Evolutionary conservation across 2,329 filamentous ascomycete species (phyloP).

Genomic region (Thyridium curvatum): DNA sequence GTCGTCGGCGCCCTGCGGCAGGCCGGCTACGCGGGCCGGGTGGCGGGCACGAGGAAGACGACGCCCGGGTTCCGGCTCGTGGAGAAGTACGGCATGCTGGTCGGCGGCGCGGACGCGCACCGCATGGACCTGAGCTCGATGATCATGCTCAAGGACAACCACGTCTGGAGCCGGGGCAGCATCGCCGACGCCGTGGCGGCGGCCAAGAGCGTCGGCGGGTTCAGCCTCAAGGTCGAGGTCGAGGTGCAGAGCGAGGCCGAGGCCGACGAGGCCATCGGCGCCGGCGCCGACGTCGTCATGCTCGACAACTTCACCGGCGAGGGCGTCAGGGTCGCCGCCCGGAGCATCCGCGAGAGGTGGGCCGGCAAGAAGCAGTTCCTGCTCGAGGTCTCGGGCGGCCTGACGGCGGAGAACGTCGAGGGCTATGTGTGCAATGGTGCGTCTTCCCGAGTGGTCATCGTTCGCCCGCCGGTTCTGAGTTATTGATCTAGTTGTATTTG

Average conservation of each 20-base stretch:
- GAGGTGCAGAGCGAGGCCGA: constrained; percentile 85
- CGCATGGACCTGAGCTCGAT: constrained; percentile 86
- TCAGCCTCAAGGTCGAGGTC: constrained; percentile 91
- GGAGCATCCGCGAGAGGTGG: constrained; percentile 74
- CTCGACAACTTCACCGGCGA: constrained; percentile 88
- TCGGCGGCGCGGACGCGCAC: constrained; percentile 88
- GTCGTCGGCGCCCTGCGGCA: constrained; percentile 50
- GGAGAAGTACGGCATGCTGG: constrained; percentile 96
- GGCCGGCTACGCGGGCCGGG: constrained; percentile 71
- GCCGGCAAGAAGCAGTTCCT: constrained; percentile 66
- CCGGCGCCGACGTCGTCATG: constrained; percentile 95
- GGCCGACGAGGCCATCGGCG: constrained; percentile 84
- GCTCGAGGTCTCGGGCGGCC: constrained; percentile 86
- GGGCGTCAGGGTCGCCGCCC: constrained; percentile 68
- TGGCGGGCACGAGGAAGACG: constrained; percentile 96
- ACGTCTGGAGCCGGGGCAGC: constrained; percentile 84
- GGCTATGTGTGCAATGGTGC: constrained; percentile 70
- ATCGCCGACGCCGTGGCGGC: constrained; percentile 82
- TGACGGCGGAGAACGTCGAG: constrained; percentile 79
- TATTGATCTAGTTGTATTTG: no score
- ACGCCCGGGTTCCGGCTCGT: constrained; percentile 93
- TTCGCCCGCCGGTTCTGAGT: no score
- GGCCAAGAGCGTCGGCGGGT: constrained; percentile 78
- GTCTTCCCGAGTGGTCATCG: no score
- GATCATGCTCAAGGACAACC: constrained; percentile 99